Evolutionary conservation across 495 filamentous ascomycete species (phyloP), one percentile per base, ranked within the genome.

Genomic region (Tuber borchii): DNA sequence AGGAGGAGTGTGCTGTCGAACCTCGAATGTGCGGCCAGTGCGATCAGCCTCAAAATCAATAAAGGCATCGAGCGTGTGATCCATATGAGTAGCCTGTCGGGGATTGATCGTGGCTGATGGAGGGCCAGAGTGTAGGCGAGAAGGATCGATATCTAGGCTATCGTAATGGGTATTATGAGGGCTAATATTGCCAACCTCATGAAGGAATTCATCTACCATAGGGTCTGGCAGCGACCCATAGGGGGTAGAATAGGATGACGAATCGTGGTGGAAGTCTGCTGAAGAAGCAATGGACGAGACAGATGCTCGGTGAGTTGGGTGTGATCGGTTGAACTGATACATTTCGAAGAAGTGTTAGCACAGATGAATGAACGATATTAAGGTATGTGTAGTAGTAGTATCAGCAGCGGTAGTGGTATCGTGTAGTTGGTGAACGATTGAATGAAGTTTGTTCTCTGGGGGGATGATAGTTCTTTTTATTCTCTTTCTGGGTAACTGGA

Each of bases 41-140:
- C 78, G 78, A 37, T 79, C 78, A 10, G 78, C 78, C 61, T 79
- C 77, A 37, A 79, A 79, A 46, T 79, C 77, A 39, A 79, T 79
- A 61, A 79, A 79, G 69, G 78, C 65, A 37, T 79, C 78, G 7
- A 79, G 45, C 19, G 56, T 65, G 70, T 78, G 61, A 14, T 79
- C 78, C 44, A 75, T 77, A 71, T 73, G 78, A 22, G 51, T 72
- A 37, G 76, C 51, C 14, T 79, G 72, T 71, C 69, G 78, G 42
- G 76, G 46, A 34, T 79, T 73, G 1, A 70, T 69, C 9, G 70
- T 46, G 16, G 51, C 42, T 22, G 77, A 45, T 56, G 76, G 26
- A 17, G 34, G 51, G 20, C 71, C 56, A 40, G 77, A 76, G 37
- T 73, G 76, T 26, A 79, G 17, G 9, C 42, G 61, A 17, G 73